Base-by-base conservation (phyloP, 2,329 filamentous ascomycete genomes). In the Scopulariopsis brevicaulis region DNA sequence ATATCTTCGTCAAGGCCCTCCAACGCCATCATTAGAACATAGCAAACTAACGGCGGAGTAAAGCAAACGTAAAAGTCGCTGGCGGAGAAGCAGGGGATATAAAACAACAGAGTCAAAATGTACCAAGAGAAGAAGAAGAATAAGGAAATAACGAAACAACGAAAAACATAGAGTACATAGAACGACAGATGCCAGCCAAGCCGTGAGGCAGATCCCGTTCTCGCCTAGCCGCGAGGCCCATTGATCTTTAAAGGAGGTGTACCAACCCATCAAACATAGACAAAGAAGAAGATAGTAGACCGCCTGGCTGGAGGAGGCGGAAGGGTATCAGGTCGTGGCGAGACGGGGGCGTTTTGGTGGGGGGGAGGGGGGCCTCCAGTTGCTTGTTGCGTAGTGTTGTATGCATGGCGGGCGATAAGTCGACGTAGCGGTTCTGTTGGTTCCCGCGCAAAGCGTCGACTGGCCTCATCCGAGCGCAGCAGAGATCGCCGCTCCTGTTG, bases 191-290 rank as follows among this genome's bases (percentile, higher is more conserved):
- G 55, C 52, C 57, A 46, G 32, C 52, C 57, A 52, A 55, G 57
- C 57, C 57, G 57, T 58, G 57, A 58, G 57, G 57, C 57, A 51
- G 55, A 53, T 28, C 46, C 24, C 40, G 15, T 24, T 58, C 53
- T 58, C 55, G 57, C 53, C 53, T 50, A 58, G 57, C 57, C 57
- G 57, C 53, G 57, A 58, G 57, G 57, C 57, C 37, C 57, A 58
- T 58, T 34, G 35, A 55, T 58, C 53, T 55, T 58, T 54, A 37
- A 34, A 53, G 10, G 46, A 58, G 34, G 34, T 25, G 20, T 51
- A 35, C 53, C 57, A 46, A 37, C 51, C 57, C 51, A 22, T 22
- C 28, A 34, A 48, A 58, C 34, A 51, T n/a, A 20, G 35, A 40
- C 34, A 37, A 40, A 25, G 10, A 40, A 40, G n/a, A 22, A 58